Percentiles rank a stretch among this genome's conserved stretches.
phyloP scores from a whole-genome alignment of 192 early-diverging fungal genomes.

The Obelidium mucronatum region DNA sequence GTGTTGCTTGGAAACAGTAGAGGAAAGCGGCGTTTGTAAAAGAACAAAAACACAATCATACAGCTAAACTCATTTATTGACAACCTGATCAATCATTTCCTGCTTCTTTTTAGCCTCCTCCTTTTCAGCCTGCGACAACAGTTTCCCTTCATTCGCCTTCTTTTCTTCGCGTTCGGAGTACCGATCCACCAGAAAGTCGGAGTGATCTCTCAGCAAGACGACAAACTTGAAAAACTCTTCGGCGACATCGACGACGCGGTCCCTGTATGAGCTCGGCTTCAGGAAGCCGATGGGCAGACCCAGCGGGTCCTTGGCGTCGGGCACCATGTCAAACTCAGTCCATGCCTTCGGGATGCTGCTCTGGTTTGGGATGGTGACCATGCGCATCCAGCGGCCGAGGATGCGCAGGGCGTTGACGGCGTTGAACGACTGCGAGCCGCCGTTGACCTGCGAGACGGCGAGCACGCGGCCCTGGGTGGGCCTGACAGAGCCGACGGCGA shows the following conservation, averaged over 20 bases:
- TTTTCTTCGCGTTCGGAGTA: conserved; percentile 57
- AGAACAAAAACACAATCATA: no score
- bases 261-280: conserved; percentile 48
- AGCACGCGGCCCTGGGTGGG: conserved; percentile 53
- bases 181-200: conserved; percentile 53
- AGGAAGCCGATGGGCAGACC: conserved; percentile 45
- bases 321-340: conserved; percentile 56
- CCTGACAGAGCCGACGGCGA: conserved; percentile 49
- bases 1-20: no score
- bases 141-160: conserved; percentile 46
- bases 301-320: not conserved
- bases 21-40: no score
- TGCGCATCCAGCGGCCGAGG: conserved; percentile 63
- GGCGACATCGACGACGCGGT: conserved; percentile 61
- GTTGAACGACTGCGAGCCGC: conserved; percentile 62
- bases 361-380: conserved; percentile 63
- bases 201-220: conserved; percentile 46
- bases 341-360: conserved; percentile 62
- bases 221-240: conserved; percentile 60
- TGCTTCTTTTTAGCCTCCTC: conserved; percentile 11
- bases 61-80: not conserved
- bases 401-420: conserved; percentile 57
- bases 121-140: conserved; percentile 57
- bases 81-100: not conserved
- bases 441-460: conserved; percentile 56